Evolutionary conservation across 371 early-diverging fungal species (phyloP).

Genomic region (Mucor irregularis): DNA sequence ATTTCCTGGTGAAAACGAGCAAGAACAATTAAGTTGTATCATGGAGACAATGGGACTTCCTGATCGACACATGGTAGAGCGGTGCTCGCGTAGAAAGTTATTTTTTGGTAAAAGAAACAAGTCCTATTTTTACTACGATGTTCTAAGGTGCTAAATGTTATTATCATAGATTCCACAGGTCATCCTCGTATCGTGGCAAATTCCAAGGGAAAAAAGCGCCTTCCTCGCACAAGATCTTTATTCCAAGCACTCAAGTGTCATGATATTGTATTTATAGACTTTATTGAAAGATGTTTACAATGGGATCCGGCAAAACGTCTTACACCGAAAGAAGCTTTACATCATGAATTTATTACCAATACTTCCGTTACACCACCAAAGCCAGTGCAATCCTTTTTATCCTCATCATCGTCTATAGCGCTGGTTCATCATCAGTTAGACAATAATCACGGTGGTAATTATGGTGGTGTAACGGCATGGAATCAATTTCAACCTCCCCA

Average conservation of each 20-base stretch:
- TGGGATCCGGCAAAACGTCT: slow-evolving; percentile 90
- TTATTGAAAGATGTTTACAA: slow-evolving; percentile 73
- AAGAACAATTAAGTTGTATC: slow-evolving; percentile 89
- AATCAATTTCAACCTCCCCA: too few species aligned
- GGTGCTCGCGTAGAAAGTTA: slow-evolving; percentile 69
- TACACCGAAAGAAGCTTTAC: slow-evolving; percentile 76
- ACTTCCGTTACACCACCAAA: background rate
- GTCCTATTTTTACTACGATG: background rate
- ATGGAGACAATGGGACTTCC: slow-evolving; percentile 92
- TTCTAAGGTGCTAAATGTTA: slow-evolving; percentile 3
- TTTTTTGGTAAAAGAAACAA: slow-evolving; percentile 73
- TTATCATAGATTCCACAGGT: slow-evolving; percentile 57
- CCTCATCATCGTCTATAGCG: too few species aligned
- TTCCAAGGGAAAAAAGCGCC: slow-evolving; percentile 82
- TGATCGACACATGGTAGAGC: slow-evolving; percentile 68
- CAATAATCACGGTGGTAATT: too few species aligned
- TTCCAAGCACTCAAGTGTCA: slow-evolving; percentile 63
- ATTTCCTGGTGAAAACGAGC: slow-evolving; percentile 96
- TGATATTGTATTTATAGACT: slow-evolving; percentile 80
- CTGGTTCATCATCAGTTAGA: too few species aligned
- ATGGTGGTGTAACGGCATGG: too few species aligned
- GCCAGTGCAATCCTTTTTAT: background rate
- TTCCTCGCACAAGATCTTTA: slow-evolving; percentile 73
- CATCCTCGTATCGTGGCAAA: slow-evolving; percentile 71
- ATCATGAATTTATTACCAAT: slow-evolving; percentile 38